Evolutionary conservation across 108 stramenopile species (phyloP).

Genomic region (Phaeodactylum tricornutum): DNA sequence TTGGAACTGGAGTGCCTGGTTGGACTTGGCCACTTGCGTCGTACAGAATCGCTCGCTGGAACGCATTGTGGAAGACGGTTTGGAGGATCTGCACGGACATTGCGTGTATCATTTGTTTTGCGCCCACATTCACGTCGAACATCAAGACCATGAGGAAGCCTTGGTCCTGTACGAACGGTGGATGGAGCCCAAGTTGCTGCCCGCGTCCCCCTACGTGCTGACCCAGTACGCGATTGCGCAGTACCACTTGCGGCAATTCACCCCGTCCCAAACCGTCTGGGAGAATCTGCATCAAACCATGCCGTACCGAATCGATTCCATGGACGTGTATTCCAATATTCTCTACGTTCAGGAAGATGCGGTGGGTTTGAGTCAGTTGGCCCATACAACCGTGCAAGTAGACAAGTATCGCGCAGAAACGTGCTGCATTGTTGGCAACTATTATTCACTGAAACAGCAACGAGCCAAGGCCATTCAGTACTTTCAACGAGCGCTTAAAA

Average conservation of each 20-base stretch:
- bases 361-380: slow-evolving; percentile 66
- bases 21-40: slow-evolving; percentile 76
- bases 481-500: slow-evolving; percentile 88
- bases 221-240: slow-evolving; percentile 75
- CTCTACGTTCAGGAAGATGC: slow-evolving; percentile 93
- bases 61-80: slow-evolving; percentile 40
- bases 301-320: slow-evolving; percentile 82
- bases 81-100: slow-evolving; percentile 35
- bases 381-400: slow-evolving; percentile 75
- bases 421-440: slow-evolving; percentile 95
- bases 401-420: slow-evolving; percentile 95
- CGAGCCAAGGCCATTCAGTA: slow-evolving; percentile 94
- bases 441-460: slow-evolving; percentile 89
- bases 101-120: slow-evolving; percentile 88
- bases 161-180: slow-evolving; percentile 55
- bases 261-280: slow-evolving; percentile 79
- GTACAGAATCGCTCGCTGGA: slow-evolving; percentile 50
- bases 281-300: slow-evolving; percentile 53
- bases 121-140: slow-evolving; percentile 84
- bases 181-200: slow-evolving; percentile 47
- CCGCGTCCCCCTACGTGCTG: slow-evolving; percentile 60
- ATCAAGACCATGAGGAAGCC: slow-evolving; percentile 75
- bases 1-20: slow-evolving; percentile 94
- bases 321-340: slow-evolving; percentile 91
- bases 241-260: slow-evolving; percentile 87